Evolutionary conservation across 805 yeast species (phyloP).

Genomic region (Yamadazyma paraphyllophila): DNA sequence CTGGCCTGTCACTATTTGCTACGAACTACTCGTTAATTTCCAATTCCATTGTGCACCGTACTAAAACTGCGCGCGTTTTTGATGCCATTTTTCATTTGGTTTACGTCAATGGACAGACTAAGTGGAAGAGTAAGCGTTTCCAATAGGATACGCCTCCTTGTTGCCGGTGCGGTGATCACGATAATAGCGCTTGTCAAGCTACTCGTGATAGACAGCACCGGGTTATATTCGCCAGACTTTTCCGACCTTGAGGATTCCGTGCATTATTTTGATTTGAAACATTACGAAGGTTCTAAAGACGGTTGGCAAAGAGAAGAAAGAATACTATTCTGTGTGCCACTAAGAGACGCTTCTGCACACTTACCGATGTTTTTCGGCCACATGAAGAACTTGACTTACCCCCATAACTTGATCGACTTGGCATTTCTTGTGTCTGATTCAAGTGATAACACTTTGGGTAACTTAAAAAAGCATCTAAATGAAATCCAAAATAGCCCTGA

Average conservation of each 20-base stretch:
- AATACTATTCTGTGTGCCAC: slow-evolving; percentile 81
- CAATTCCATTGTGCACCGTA: background rate
- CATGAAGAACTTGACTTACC: slow-evolving; percentile 76
- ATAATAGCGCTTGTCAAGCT: slow-evolving; percentile 15
- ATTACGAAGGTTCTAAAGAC: slow-evolving; percentile 60
- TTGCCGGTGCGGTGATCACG: slow-evolving; percentile 11
- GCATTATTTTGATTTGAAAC: slow-evolving; percentile 68
- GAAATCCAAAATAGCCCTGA: slow-evolving; percentile 67
- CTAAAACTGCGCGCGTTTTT: background rate
- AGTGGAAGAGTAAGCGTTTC: slow-evolving; percentile 8
- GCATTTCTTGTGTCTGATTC: slow-evolving; percentile 90
- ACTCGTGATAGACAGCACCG: slow-evolving; percentile 10
- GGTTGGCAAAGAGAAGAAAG: slow-evolving; percentile 84
- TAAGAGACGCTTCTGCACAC: slow-evolving; percentile 89
- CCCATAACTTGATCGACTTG: slow-evolving; percentile 77
- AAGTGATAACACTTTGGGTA: slow-evolving; percentile 79
- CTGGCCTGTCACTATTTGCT: too few relatives aligned
- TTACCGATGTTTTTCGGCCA: slow-evolving; percentile 86
- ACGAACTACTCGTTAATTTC: too few relatives aligned
- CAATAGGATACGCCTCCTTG: slow-evolving; percentile 9
- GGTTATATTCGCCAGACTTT: slow-evolving; percentile 34
- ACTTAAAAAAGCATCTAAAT: slow-evolving; percentile 53
- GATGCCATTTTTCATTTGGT: background rate
- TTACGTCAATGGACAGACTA: background rate
- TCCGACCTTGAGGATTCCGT: slow-evolving; percentile 35